Evolutionary conservation across 2,329 filamentous ascomycete species (phyloP).

Genomic region (Alternaria arborescens): DNA sequence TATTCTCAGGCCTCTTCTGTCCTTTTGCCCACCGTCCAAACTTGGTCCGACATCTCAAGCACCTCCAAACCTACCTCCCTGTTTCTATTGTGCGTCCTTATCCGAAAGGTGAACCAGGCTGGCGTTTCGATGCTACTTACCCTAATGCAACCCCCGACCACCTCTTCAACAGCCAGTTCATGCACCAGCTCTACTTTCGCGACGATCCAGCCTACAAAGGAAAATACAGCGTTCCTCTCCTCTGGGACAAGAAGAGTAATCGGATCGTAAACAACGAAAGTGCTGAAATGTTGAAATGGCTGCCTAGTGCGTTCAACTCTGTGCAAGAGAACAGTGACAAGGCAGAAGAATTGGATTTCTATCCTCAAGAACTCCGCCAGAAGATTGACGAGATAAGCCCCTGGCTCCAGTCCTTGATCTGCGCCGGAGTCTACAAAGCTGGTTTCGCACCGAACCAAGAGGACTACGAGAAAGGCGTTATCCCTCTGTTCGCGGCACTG

Average conservation of each 20-base stretch:
- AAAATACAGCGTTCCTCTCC: constrained; percentile 66
- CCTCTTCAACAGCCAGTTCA: constrained; percentile 65
- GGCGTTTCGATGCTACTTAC: constrained; percentile 67
- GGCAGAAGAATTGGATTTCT: constrained; percentile 59
- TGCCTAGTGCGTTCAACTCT: constrained; percentile 65
- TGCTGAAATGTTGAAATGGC: constrained; percentile 65
- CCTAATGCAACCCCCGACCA: constrained; percentile 67
- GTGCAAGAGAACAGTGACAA: constrained; percentile 53
- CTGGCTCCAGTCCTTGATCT: constrained; percentile 67
- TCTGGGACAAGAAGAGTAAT: constrained; percentile 68
- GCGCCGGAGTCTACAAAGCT: constrained; percentile 68
- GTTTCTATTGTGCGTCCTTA: constrained; percentile 70
- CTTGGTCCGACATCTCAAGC: constrained; percentile 66
- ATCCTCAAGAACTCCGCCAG: constrained; percentile 58
- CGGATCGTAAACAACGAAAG: constrained; percentile 70
- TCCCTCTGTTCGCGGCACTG: constrained; percentile 66
- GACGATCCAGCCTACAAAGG: constrained; percentile 68
- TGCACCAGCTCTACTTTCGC: constrained; percentile 70
- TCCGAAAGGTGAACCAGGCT: constrained; percentile 70
- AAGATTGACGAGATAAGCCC: constrained; percentile 62
- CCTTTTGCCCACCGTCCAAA: constrained; percentile 71
- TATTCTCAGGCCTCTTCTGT: constrained; percentile 67
- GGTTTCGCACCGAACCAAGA: constrained; percentile 67
- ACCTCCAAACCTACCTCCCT: constrained; percentile 63
- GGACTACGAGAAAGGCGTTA: constrained; percentile 63